Evolutionary conservation across 2,329 filamentous ascomycete species (phyloP), one percentile per base, ranked within the genome.

Genomic region (Monosporascus sp.): DNA sequence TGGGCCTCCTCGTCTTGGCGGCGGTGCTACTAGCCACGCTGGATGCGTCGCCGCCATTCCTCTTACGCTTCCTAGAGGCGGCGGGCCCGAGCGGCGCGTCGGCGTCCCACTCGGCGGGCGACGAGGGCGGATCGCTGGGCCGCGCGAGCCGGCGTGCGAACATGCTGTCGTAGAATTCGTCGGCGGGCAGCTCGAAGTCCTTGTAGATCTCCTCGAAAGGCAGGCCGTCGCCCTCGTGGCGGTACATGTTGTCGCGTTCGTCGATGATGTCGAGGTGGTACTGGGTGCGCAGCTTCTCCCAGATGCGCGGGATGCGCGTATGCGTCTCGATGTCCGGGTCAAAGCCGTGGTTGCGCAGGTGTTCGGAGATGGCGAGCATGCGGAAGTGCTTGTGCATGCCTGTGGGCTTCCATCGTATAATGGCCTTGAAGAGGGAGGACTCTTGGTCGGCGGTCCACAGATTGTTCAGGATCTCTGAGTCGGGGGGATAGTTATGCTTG

Each of bases 401-500:
- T 90, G 59, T 2, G 61, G 94, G 94, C 69, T 99, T 99, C 88
- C 90, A 96, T 67, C 86, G 83, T 59, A 97, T 92, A 61, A 97
- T 87, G 50, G 86, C 91, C 69, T 97, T 97, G 74, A 96, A 91
- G 1, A 99, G 79, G 41, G 91, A 92, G 1, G 90, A 91, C 61
- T 96, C 88, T 71, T 99, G 94, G 66, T 97, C 93, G 65, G 96
- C 92, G 4, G 91, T 97, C 94, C 94, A 99, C 26, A 86, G 83
- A 59, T 93, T 90, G 53, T 84, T 82, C 48, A 72, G 69, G 60
- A 70, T 62, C 56, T 73, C 71, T 27, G 73, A 59, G 56, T 69
- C 56, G 48, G 71, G 60, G 57, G 71, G 70, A 61, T 80, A 50
- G 71, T 52, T 64, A 37, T 62, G 61, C 46, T 66, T 62, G 71